These are phyloP conservation scores for Amaranthus cruentus DNA, from an alignment of 148 eudicot genomes.

Conservation along the genomic window DNA sequence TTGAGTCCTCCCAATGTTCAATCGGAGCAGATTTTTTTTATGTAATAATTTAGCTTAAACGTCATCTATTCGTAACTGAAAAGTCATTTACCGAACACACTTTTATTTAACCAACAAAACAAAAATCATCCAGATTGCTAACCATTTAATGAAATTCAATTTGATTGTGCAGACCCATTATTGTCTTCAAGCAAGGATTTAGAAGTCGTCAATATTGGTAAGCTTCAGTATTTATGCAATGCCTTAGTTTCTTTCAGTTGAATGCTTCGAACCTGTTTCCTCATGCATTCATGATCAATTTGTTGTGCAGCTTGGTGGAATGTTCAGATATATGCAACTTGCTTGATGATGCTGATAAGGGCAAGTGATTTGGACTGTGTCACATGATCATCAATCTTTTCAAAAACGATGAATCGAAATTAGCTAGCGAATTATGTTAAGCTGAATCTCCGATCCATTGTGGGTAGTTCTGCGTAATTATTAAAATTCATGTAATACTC, in stretches of 20 bases:
- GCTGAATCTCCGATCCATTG: no score
- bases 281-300: background rate
- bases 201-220: constrained; percentile 76
- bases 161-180: constrained; percentile 57
- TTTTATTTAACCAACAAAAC: no score
- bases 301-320: constrained; percentile 59
- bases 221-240: constrained; percentile 7
- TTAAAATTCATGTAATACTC: background rate
- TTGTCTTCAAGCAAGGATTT: constrained; percentile 76
- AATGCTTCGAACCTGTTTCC: background rate
- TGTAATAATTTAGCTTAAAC: no score
- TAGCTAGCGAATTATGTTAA: background rate
- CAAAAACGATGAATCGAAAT: background rate
- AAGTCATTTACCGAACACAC: no score
- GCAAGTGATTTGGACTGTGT: constrained; percentile 31
- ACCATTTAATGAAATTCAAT: background rate
- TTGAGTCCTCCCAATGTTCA: no score
- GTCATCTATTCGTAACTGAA: no score
- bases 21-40: no score
- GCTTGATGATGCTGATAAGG: constrained; percentile 64
- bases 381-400: background rate
- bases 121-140: no score
- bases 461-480: constrained; percentile 3
- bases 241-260: background rate
- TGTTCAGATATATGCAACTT: constrained; percentile 90